Conservation (phyloP, 2,329 filamentous ascomycete genomes). For the Aspergillus candidus region DNA sequence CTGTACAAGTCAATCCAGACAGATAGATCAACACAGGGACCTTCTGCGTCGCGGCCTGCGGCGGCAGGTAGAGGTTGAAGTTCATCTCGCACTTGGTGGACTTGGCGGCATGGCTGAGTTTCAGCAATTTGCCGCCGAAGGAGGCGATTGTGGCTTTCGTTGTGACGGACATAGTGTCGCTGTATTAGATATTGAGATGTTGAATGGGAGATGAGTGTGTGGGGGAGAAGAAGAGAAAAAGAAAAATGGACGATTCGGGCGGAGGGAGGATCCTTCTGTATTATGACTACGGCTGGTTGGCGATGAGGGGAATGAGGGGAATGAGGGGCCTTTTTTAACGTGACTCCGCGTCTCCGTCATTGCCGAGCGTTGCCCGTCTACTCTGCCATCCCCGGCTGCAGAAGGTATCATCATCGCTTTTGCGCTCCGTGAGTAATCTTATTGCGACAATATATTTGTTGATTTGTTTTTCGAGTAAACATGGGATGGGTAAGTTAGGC, state of each 20-base stretch:
- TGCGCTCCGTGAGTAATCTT: too few species aligned
- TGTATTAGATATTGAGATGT: background rate
- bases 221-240: slow-evolving; percentile 1
- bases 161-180: slow-evolving; percentile 66
- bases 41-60: slow-evolving; percentile 57
- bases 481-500: too few species aligned
- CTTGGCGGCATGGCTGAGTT: slow-evolving; percentile 78
- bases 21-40: slow-evolving; percentile 88
- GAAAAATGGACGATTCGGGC: slow-evolving; percentile 12
- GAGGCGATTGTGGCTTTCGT: slow-evolving; percentile 83
- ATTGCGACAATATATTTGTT: too few species aligned
- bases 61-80: slow-evolving; percentile 86
- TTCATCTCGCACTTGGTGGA: slow-evolving; percentile 82
- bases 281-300: too few species aligned
- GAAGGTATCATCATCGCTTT: too few species aligned
- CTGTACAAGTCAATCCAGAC: slow-evolving; percentile 89
- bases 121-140: slow-evolving; percentile 91
- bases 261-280: slow-evolving; percentile 13
- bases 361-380: background rate
- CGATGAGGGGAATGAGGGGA: slow-evolving; percentile 22
- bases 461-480: too few species aligned
- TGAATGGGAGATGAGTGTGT: background rate
- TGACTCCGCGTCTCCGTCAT: too few species aligned
- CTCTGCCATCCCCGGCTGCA: too few species aligned
- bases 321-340: background rate